A percentile compares a stretch with the other conserved stretches of the same genome.
These are phyloP conservation scores for Fusarium succisae DNA, from an alignment of 2,329 filamentous ascomycete genomes.

Conservation along the genomic window DNA sequence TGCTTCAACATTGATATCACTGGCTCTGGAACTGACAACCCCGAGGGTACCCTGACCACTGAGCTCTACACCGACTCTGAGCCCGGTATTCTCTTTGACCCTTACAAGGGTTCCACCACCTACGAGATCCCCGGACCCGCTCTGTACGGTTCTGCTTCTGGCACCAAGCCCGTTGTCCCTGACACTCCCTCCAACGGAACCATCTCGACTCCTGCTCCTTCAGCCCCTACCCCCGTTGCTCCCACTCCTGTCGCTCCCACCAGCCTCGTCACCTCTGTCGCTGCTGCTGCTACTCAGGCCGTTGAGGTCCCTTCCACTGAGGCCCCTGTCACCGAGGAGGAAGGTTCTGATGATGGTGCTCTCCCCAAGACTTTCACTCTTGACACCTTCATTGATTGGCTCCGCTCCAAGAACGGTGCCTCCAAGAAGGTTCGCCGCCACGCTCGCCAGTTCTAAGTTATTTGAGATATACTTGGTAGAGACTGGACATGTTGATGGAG, in stretches of 20 bases:
- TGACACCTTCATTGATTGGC: slow-evolving; percentile 38
- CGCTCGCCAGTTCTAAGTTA: slow-evolving; percentile 32
- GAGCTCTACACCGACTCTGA: slow-evolving; percentile 45
- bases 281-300: not conserved
- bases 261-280: not conserved
- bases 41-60: slow-evolving; percentile 46
- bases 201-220: slow-evolving; percentile 9
- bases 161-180: slow-evolving; percentile 14
- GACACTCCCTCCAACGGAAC: slow-evolving; percentile 6
- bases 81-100: slow-evolving; percentile 47
- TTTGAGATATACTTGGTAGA: rapidly evolving
- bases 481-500: no score
- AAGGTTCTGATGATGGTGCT: not conserved
- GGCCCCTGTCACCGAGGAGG: not conserved
- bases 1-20: slow-evolving; percentile 49
- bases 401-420: slow-evolving; percentile 10
- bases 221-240: not conserved
- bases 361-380: slow-evolving; percentile 40
- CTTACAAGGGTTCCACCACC: slow-evolving; percentile 38
- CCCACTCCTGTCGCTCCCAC: slow-evolving; percentile 5
- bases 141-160: slow-evolving; percentile 37
- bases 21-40: slow-evolving; percentile 50
- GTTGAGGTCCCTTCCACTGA: not conserved
- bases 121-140: slow-evolving; percentile 45
- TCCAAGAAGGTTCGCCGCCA: slow-evolving; percentile 33